Evolutionary conservation across 2,329 filamentous ascomycete species (phyloP).

Genomic region (Aspergillus ochraceoroseus): DNA sequence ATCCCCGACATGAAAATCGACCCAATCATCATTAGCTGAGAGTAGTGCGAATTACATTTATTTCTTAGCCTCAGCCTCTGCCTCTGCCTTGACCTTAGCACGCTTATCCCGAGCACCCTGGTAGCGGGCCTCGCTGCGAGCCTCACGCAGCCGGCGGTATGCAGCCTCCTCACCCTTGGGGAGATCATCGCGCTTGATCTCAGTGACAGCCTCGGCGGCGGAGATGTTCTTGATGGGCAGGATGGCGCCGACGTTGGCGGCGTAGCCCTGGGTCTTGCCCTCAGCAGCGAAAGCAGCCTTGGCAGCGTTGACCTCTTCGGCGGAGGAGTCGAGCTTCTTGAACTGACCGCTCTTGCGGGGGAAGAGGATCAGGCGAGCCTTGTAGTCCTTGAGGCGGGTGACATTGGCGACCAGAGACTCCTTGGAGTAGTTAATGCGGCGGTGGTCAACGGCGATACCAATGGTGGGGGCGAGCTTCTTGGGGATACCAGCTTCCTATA

Average conservation of each 20-base stretch:
- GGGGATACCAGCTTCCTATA: constrained; percentile 87
- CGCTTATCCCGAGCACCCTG: constrained; percentile 89
- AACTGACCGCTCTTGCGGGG: constrained; percentile 88
- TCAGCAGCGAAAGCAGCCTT: constrained; percentile 50
- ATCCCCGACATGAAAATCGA: constrained; percentile 35
- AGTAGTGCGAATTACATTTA: constrained; percentile 34
- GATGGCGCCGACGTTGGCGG: constrained; percentile 52
- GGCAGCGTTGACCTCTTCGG: constrained; percentile 72
- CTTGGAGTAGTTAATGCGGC: constrained; percentile 94
- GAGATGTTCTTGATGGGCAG: constrained; percentile 68
- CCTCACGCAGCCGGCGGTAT: constrained; percentile 77
- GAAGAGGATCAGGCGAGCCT: constrained; percentile 93
- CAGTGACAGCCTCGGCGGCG: constrained; percentile 56
- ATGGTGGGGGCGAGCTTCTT: constrained; percentile 91
- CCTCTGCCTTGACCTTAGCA: constrained; percentile 71
- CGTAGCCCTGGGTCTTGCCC: constrained; percentile 50
- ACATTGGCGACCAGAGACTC: constrained; percentile 94
- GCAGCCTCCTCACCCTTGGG: constrained; percentile 77
- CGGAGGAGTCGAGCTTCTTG: constrained; percentile 86
- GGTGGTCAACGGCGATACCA: constrained; percentile 93
- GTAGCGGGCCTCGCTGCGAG: constrained; percentile 76
- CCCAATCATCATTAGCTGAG: constrained; percentile 40
- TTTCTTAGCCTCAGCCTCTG: constrained; percentile 55
- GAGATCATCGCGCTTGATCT: constrained; percentile 78
- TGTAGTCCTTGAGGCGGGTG: constrained; percentile 96